Base-by-base conservation (phyloP, 1,284 basidiomycete species). In the Coriolopsis trogii region DNA sequence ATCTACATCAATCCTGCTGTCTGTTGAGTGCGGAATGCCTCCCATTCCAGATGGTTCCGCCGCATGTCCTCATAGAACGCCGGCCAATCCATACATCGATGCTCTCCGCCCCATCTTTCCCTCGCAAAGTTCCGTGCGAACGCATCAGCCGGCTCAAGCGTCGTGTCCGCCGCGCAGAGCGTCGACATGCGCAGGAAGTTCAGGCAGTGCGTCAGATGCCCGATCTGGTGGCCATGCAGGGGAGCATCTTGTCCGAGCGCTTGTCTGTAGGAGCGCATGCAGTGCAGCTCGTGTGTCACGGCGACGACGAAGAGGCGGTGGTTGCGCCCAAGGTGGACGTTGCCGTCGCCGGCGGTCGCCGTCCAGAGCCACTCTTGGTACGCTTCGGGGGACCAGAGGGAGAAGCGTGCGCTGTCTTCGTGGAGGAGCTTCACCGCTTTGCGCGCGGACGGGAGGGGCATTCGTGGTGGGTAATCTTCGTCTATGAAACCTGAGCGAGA, bases 91-190 rank as follows among this genome's bases (percentile, higher is more conserved):
- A 53, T 36, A 29, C 61, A 63, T 36, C 31, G 46, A 26, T 51
- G 61, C 46, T 49, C 59, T 5, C 49, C 59, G 2, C 53, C 56
- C 49, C 42, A 43, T 28, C 53, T 34, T 15, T 49, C 46, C 36
- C 12, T 6, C 36, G 45, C 47, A 25, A 45, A 34, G 20, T 62
- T 57, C 12, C 58, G 46, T 38, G 42, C 34, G 16, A 63, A 41
- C 43, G 47, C 59, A 21, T 63, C 56, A 1, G 48, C 62, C 3
- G 67, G 63, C 52, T 73, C 71, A 23, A 72, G 63, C 13, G 70
- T 70, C 5, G 59, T 58, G 49, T 73, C 69, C 44, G 69, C 67
- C 16, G 63, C 60, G 54, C 71, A 73, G 24, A 73, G 61, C 23
- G 69, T 64, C 24, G 63, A 59, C 59, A 70, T 69, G 8, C 70